Conservation (phyloP, 2,329 filamentous ascomycete genomes). For the Bipolaris cookei region DNA sequence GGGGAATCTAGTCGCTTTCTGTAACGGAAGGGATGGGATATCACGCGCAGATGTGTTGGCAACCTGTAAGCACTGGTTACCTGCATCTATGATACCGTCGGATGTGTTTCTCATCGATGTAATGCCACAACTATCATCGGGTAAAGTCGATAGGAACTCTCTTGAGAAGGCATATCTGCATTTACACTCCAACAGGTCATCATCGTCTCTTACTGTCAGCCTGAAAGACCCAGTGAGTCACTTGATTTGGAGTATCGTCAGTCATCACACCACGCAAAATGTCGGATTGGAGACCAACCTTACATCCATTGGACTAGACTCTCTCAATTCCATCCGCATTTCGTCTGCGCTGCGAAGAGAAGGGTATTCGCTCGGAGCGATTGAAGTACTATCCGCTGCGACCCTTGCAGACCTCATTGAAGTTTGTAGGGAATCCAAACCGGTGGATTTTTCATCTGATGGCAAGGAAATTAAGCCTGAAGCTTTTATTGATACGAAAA, state of each 20-base stretch:
- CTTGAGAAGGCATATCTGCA: slow-evolving; percentile 64
- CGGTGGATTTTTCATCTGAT: neutral
- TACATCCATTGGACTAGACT: slow-evolving; percentile 68
- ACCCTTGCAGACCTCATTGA: slow-evolving; percentile 48
- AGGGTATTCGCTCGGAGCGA: slow-evolving; percentile 63
- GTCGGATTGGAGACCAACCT: slow-evolving; percentile 55
- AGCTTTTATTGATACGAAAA: neutral
- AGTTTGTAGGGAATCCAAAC: slow-evolving; percentile 23
- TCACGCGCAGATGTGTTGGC: slow-evolving; percentile 57
- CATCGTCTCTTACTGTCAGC: slow-evolving; percentile 11
- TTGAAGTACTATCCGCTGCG: slow-evolving; percentile 66
- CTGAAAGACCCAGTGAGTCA: slow-evolving; percentile 16
- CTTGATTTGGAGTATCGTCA: slow-evolving; percentile 53
- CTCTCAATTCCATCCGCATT: slow-evolving; percentile 66
- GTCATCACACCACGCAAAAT: slow-evolving; percentile 50
- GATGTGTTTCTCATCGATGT: slow-evolving; percentile 69
- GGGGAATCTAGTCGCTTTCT: slow-evolving; percentile 76
- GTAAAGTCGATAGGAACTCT: slow-evolving; percentile 76
- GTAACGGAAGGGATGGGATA: slow-evolving; percentile 59
- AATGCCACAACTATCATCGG: slow-evolving; percentile 79
- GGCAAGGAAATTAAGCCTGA: neutral
- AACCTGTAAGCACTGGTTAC: slow-evolving; percentile 76
- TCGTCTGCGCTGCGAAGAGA: slow-evolving; percentile 67
- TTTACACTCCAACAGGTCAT: slow-evolving; percentile 19
- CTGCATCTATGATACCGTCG: slow-evolving; percentile 80